These are phyloP conservation scores for Talaromyces sp. DNA, from an alignment of 2,329 filamentous ascomycete genomes.

Conservation along the genomic window DNA sequence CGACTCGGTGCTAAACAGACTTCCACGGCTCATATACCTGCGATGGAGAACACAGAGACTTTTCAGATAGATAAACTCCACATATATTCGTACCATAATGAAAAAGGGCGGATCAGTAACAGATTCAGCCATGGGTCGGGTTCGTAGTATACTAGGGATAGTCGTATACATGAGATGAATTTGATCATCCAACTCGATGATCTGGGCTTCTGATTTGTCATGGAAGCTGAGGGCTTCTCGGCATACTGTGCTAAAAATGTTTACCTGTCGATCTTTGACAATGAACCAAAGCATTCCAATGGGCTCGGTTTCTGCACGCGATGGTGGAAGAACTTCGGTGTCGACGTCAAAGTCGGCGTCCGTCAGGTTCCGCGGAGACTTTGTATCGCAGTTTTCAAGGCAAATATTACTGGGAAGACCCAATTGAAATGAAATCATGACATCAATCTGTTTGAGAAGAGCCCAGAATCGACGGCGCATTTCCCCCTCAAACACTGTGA, in stretches of 20 bases:
- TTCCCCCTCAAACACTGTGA: conserved; percentile 27
- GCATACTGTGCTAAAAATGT: conserved; percentile 31
- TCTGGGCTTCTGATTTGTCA: conserved; percentile 21
- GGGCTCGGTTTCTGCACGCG: conserved; percentile 25
- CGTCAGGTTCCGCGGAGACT: conserved; percentile 28
- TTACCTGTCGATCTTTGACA: conserved; percentile 33
- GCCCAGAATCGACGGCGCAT: conserved; percentile 33
- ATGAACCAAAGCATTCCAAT: conserved; percentile 33
- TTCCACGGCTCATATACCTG: conserved; percentile 26
- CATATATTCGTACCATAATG: conserved; percentile 23
- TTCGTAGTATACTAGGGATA: conserved; percentile 18
- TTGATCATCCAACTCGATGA: conserved; percentile 23
- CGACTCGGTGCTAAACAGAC: conserved; percentile 14
- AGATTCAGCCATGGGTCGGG: conserved; percentile 24
- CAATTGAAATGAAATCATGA: conserved; percentile 32
- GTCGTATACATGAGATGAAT: conserved; percentile 21
- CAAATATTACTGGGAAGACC: conserved; percentile 31
- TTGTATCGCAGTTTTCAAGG: conserved; percentile 25
- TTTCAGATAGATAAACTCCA: conserved; percentile 27
- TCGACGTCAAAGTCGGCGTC: conserved; percentile 32
- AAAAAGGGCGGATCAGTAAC: conserved; percentile 24
- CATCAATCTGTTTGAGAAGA: conserved; percentile 26
- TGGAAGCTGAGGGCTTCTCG: conserved; percentile 31
- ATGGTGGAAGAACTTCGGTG: conserved; percentile 20
- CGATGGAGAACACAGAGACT: conserved; percentile 32